Evolutionary conservation across 768 basidiomycete genomes (phyloP), one percentile per base, ranked within the genome.

Genomic region (Rickenella mellea): DNA sequence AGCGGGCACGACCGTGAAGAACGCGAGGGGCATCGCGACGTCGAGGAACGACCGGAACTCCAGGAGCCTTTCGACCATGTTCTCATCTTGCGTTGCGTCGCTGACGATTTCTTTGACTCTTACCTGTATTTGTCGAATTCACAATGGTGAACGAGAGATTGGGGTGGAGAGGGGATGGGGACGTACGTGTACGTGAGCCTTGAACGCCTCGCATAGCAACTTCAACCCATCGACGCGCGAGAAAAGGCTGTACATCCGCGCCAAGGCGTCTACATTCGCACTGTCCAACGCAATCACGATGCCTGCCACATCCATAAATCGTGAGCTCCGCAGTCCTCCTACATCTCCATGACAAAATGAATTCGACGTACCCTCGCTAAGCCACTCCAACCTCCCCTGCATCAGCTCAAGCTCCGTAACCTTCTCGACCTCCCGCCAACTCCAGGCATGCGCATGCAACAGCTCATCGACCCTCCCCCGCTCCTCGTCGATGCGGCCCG

Each of bases 1-100:
- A 33, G 50, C 44, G 4, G 41, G 39, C n/a, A 57, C 50, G 37
- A 71, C 69, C 39, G 69, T 61, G 14, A 70, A 51, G 57, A 89
- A 88, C 28, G 76, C 69, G 0, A 59, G 56, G 4, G 53, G 52
- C 27, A 82, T 66, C 5, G 74, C 61, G 0, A 56, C 54, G 49
- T 84, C 75, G 2, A 73, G 70, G 27, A 74, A 68, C 5, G 67
- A 54, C 53, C 84, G 87, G 63, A 86, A 76, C 7, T 73, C 63
- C 27, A 91, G 70, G 1, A 93, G 71, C 15, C 71, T 67, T 15
- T 74, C 67, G 3, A 93, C 80, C 87, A 93, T 91, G 15, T 73
- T 66, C 9, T 85, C 87, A 42, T 91, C 90, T 11, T 63, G 64
- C 5, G 62, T 61, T 3, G 51, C 48, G 51, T 87, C 80, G 36